Evolutionary conservation across 2,329 filamentous ascomycete genomes (phyloP), one percentile per base, ranked within the genome.

Genomic region (Atkinsonella texensis): DNA sequence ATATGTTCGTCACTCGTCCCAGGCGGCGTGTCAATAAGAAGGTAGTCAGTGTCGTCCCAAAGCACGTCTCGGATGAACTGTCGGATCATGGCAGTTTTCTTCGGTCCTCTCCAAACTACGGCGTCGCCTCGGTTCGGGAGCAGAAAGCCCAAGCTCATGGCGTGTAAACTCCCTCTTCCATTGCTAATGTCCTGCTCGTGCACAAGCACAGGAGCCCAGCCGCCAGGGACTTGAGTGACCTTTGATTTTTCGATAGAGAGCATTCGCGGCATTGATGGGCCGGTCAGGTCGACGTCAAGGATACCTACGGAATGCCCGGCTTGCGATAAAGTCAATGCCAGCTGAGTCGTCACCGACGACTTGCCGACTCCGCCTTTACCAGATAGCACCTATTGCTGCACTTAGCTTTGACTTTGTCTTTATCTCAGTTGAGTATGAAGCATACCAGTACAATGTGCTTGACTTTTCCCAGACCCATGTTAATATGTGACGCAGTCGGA

Each of bases 321-420:
- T 1, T 93, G 78, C 2, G 89, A 84, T 33, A 98, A 81, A 0
- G 90, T 89, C 39, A 98, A 80, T 9, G 93, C 93, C 15, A 98
- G 83, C 67, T 98, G 93, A 1, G 91, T 94, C 0, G 93, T 97
- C n/a, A 96, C 84, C 49, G 89, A 95, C 43, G 91, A 97, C 74
- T 98, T 98, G 53, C 93, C 93, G 18, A 98, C 93, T 60, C 93
- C 93, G 63, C 93, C 93, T 77, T 98, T 98, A 60, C 93, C 93
- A 12, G 93, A 97, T 46, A 98, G 84, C 56, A 91, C 78, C 78
- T 81, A 42, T 41, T 13, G 31, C 28, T 38, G 15, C 32, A 18
- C 8, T 31, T 51, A 44, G 39, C 17, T 9, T 17, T 23, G 31
- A 2, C 11, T 45, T 43, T 17, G 3, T 17, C 23, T 20, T 35